These are phyloP conservation scores for Rosa multiflora DNA, from an alignment of 306 rosid genomes.

Conservation along the genomic window DNA sequence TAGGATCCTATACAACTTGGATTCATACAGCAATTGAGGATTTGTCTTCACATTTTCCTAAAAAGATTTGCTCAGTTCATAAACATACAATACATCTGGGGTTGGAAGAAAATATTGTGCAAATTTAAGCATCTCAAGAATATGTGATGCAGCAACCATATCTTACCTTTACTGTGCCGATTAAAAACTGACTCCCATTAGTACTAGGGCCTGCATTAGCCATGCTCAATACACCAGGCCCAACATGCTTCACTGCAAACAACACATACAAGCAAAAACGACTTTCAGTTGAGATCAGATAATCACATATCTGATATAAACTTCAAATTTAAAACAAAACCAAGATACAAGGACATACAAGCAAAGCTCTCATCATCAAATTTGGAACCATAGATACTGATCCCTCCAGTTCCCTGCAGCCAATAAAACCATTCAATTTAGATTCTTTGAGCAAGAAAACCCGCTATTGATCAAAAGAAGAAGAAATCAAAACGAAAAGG, in stretches of 20 bases:
- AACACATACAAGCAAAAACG: neutral
- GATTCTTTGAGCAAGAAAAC: neutral
- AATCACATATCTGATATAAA: neutral
- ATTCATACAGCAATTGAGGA: no score
- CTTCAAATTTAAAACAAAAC: neutral
- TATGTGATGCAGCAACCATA: slow-evolving; percentile 10
- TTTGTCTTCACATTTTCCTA: no score
- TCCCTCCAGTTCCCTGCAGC: slow-evolving; percentile 94
- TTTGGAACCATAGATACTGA: slow-evolving; percentile 77
- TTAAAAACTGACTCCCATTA: slow-evolving; percentile 90
- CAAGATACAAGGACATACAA: slow-evolving; percentile 40
- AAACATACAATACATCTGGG: neutral
- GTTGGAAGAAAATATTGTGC: neutral
- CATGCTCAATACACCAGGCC: slow-evolving; percentile 97
- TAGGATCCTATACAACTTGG: no score
- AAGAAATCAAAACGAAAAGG: neutral
- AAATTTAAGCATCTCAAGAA: neutral
- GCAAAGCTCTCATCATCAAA: slow-evolving; percentile 78
- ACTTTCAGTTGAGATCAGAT: neutral
- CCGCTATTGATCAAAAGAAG: neutral
- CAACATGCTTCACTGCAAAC: slow-evolving; percentile 84
- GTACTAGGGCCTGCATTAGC: slow-evolving; percentile 92
- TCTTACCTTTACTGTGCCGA: slow-evolving; percentile 81
- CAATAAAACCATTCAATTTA: slow-evolving; percentile 5
- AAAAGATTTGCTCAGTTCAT: neutral